Base-by-base conservation (phyloP, 1,139 yeast species). In the Candida sp. region DNA sequence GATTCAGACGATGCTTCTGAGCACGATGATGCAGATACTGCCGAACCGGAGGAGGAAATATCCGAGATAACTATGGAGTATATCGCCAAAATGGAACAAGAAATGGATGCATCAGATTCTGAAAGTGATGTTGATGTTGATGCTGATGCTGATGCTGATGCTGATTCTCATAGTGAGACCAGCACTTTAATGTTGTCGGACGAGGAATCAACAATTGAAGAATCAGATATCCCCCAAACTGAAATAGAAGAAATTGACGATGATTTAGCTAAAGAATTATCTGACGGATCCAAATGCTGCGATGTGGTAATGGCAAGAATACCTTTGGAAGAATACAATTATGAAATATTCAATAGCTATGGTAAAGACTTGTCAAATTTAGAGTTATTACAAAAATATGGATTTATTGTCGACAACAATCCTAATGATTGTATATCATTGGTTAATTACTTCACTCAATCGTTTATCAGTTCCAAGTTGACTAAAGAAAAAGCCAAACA, bases 261-360 rank as follows among this genome's bases (percentile, higher is more conserved):
- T 4, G 63, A 68, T 15, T 54, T 69, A 22, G 64, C 64, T 2
- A 49, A 51, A 30, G 69, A 69, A 38, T 57, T 73, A 9, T 48
- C 64, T 0, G 72, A 70, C 43, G 55, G 66, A 35, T 56, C 73
- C 37, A 63, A 58, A 54, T 75, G 87, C 55, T 82, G 87, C 51
- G 90, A 84, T 53, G 75, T 84, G 19, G 69, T 75, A 0, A 53
- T 78, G 21, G 64, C 71, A 11, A 56, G 58, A 5, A 54, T 61
- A 3, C 75, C 87, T 1, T 44, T 56, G 2, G 57, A 66, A 23
- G 77, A 77, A n/a, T 57, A 68, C 12, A 52, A 54, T 4, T 60
- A 52, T 44, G 96, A 89, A 55, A 61, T 89, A 9, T 85, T 81
- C 69, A 87, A 87, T 60, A 81, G 93, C 0, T 88, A 87, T 54